These are phyloP conservation scores for Calcarisporium arbuscula DNA, from an alignment of 2,329 filamentous ascomycete species.

Conservation along the genomic window DNA sequence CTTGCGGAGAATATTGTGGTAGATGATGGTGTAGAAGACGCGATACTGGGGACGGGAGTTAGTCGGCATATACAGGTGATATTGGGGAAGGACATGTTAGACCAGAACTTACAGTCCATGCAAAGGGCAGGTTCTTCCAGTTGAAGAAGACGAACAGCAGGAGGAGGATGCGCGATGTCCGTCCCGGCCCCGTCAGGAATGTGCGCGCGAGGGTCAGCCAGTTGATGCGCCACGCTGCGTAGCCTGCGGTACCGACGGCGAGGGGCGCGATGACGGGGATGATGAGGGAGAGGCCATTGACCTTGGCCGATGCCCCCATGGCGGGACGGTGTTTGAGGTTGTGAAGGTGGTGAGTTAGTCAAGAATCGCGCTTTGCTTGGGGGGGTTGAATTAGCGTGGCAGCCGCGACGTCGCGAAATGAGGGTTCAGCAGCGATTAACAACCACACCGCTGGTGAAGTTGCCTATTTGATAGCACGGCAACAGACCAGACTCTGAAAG, in stretches of 20 bases:
- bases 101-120: conserved; percentile 75
- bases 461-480: too few relatives aligned
- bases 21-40: conserved; percentile 50
- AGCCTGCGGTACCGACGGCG: conserved; percentile 35
- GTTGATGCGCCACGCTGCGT: conserved; percentile 40
- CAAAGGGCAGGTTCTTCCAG: conserved; percentile 66
- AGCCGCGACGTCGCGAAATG: too few relatives aligned
- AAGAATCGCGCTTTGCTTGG: conserved; percentile 11
- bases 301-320: conserved; percentile 28
- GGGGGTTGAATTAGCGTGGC: background rate
- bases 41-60: conserved; percentile 40
- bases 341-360: background rate
- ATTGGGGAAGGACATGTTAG: too few relatives aligned
- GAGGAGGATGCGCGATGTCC: conserved; percentile 45
- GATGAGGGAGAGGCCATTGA: conserved; percentile 24
- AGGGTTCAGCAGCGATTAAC: too few relatives aligned
- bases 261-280: conserved; percentile 37
- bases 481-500: too few relatives aligned
- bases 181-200: conserved; percentile 49
- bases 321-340: background rate
- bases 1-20: conserved; percentile 45
- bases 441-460: too few relatives aligned
- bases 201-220: conserved; percentile 29
- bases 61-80: background rate
- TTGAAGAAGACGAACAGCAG: conserved; percentile 56